These are phyloP conservation scores for Inga laurina DNA, from an alignment of 306 rosid species.

Conservation along the genomic window DNA sequence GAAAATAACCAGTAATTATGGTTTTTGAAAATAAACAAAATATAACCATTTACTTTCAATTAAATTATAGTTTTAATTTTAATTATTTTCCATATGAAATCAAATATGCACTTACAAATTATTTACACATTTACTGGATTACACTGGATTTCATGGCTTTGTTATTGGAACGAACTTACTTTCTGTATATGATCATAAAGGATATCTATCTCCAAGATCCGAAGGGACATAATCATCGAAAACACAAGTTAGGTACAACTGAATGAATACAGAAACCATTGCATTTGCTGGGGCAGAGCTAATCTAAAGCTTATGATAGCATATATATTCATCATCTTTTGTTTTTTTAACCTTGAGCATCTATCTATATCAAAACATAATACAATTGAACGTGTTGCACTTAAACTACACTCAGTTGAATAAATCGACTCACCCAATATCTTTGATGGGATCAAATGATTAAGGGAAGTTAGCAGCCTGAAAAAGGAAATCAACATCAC, in stretches of 20 bases:
- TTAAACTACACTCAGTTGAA: conserved; percentile 30
- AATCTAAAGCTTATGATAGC: background rate
- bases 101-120: background rate
- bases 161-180: too few relatives aligned
- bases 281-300: background rate
- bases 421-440: background rate
- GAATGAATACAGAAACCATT: background rate
- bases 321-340: background rate
- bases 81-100: background rate
- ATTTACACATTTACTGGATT: background rate
- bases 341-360: too few relatives aligned
- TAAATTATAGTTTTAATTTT: too few relatives aligned
- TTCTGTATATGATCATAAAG: background rate
- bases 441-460: conserved; percentile 14
- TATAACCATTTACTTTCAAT: background rate
- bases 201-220: background rate
- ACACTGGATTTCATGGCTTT: background rate
- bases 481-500: conserved; percentile 27
- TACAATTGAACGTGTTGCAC: conserved; percentile 32
- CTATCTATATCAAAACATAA: background rate
- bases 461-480: conserved; percentile 15
- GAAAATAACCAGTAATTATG: background rate
- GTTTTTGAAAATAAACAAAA: background rate
- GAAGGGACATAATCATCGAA: background rate
- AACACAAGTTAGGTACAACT: background rate